Conservation (phyloP, 1,284 basidiomycete genomes). For the Heterobasidion parviporum region DNA sequence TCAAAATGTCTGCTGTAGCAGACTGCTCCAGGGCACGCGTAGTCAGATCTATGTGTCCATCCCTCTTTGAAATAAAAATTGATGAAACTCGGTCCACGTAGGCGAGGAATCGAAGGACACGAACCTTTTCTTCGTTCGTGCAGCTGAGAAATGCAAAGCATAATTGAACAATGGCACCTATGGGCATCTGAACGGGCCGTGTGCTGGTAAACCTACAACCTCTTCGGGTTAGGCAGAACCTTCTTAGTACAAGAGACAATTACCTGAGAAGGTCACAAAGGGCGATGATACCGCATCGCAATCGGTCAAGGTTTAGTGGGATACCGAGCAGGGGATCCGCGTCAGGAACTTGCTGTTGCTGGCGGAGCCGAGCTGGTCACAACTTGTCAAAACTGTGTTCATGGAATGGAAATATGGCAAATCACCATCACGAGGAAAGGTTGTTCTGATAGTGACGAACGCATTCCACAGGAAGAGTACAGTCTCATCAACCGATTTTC, state of each 20-base stretch:
- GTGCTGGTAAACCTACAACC: conserved; percentile 42
- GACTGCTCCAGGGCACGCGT: conserved; percentile 46
- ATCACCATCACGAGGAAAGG: conserved; percentile 39
- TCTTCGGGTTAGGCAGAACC: conserved; percentile 3
- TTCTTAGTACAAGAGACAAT: conserved; percentile 21
- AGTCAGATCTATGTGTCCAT: conserved; percentile 39
- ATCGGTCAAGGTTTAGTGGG: conserved; percentile 50
- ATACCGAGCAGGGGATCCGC: conserved; percentile 34
- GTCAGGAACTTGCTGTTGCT: conserved; percentile 7
- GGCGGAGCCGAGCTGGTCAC: not conserved
- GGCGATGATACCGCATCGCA: conserved; percentile 44
- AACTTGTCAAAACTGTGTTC: not conserved
- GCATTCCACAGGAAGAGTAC: conserved; percentile 54
- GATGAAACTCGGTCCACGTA: not conserved
- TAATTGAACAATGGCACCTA: conserved; percentile 53
- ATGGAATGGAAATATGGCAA: not conserved
- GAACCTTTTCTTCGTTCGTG: conserved; percentile 44
- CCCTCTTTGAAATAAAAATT: conserved; percentile 25
- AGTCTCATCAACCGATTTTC: conserved; percentile 63
- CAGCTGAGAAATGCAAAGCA: conserved; percentile 47
- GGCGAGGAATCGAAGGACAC: conserved; percentile 8
- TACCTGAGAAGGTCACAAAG: conserved; percentile 53
- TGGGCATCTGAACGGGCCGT: conserved; percentile 67
- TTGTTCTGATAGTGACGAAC: conserved; percentile 48
- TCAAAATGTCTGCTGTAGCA: conserved; percentile 45